Percentiles rank a stretch among this genome's conserved stretches.
Evolutionary conservation across 176 grass and related monocot species (phyloP).

Genomic region (Oryza nivara): DNA sequence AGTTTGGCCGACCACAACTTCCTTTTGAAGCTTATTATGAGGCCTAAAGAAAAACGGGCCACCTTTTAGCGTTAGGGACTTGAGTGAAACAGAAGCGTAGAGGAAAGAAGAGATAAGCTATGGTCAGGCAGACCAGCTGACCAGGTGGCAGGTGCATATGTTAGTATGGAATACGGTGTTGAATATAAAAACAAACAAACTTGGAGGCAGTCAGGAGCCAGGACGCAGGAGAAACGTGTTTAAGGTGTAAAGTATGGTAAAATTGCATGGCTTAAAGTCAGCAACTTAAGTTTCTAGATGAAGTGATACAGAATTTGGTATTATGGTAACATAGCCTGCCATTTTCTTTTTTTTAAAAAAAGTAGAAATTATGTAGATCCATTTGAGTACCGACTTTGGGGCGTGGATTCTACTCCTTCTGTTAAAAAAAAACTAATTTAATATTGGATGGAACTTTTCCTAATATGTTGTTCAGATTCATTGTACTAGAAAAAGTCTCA

Average conservation of each 20-base stretch:
- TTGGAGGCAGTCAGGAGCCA: background rate
- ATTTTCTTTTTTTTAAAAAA: background rate
- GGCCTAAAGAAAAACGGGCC: background rate
- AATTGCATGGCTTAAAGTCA: background rate
- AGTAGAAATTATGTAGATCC: no score
- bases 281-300: background rate
- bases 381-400: background rate
- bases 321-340: background rate
- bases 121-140: background rate
- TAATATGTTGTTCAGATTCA: no score
- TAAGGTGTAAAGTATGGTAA: background rate
- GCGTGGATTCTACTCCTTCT: background rate
- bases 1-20: constrained; percentile 10
- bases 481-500: no score
- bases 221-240: background rate
- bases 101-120: background rate
- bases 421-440: no score
- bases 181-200: background rate
- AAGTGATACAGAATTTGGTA: background rate
- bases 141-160: background rate
- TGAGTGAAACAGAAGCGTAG: constrained; percentile 14
- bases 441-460: no score
- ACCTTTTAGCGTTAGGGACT: background rate
- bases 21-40: background rate
- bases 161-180: background rate